Base-by-base conservation (phyloP, 2,329 filamentous ascomycete genomes). In the Acrodontium crateriforme region DNA sequence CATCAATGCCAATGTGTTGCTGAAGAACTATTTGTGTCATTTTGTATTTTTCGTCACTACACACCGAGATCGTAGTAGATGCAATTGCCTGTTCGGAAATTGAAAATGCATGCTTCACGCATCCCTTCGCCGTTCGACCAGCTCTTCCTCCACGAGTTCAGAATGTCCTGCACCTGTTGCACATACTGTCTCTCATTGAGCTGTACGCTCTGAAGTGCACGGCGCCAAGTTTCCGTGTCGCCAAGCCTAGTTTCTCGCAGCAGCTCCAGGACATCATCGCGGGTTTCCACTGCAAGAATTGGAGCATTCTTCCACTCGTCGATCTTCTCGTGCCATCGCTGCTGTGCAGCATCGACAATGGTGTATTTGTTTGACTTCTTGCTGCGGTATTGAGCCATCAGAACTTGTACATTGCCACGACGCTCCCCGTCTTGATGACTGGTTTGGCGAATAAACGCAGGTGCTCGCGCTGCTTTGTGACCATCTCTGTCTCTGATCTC, bases 361-460 rank as follows among this genome's bases (percentile, higher is more conserved):
- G 76, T 76, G 47, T 75, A 74, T 29, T 87, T 74, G 55, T 93
- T 94, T 38, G 78, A 80, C 60, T 94, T 95, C 56, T 93, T 94
- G 53, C 76, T 83, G 44, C 77, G 74, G 27, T 83, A 85, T 32
- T 81, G 77, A 1, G 80, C 73, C 5, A 84, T 69, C 3, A 94
- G 66, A n/a, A 95, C 77, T 35, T 79, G 76, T 24, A 95, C 84
- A 31, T 87, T 78, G 27, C 18, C 20, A 15, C 28, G 42, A 19
- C 45, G 40, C 28, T 60, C 53, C 14, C 33, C 27, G 14, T 50
- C 42, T 24, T 56, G 51, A 21, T 60, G 59, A 28, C 51, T 59
- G 8, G 50, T 36, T 22, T 49, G 45, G n/a, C 54, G 49, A 44
- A 45, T 38, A 45, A 52, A 47, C 54, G 38, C 33, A 10, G 42